phyloP scores from a whole-genome alignment of 2,329 filamentous ascomycete genomes.

The Coniochaeta ligniaria region DNA sequence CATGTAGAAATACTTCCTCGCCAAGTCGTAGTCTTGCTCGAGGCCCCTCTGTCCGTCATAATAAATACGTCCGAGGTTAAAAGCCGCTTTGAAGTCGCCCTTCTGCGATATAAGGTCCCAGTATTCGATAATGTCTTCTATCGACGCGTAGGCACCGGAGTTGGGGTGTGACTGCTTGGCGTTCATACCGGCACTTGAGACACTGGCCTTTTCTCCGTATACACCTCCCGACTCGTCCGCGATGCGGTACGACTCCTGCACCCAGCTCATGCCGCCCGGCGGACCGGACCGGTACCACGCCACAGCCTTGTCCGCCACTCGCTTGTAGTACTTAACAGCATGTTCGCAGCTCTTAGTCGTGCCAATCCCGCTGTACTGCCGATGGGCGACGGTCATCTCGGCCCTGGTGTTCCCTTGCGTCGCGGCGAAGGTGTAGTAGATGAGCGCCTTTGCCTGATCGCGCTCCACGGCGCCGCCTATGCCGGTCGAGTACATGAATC shows the following conservation, averaged over 20 bases:
- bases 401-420: slow-evolving; percentile 74
- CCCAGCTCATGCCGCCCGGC: slow-evolving; percentile 75
- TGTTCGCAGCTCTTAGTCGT: slow-evolving; percentile 79
- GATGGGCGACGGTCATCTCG: slow-evolving; percentile 88
- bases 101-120: slow-evolving; percentile 85
- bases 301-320: slow-evolving; percentile 88
- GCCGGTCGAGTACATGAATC: slow-evolving; percentile 91
- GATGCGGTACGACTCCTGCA: slow-evolving; percentile 73
- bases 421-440: slow-evolving; percentile 94
- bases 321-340: slow-evolving; percentile 83
- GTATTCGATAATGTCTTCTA: slow-evolving; percentile 93
- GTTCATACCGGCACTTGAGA: slow-evolving; percentile 77
- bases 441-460: slow-evolving; percentile 83
- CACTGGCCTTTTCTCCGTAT: slow-evolving; percentile 92
- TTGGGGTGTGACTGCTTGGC: slow-evolving; percentile 66
- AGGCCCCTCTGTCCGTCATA: slow-evolving; percentile 79
- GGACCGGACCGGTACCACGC: slow-evolving; percentile 82
- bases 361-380: slow-evolving; percentile 79
- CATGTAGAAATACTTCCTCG: slow-evolving; percentile 73
- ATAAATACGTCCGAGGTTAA: slow-evolving; percentile 77
- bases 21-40: slow-evolving; percentile 63
- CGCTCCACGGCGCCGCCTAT: slow-evolving; percentile 72
- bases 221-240: slow-evolving; percentile 88
- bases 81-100: slow-evolving; percentile 80
- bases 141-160: slow-evolving; percentile 74